phyloP scores from a whole-genome alignment of 495 filamentous ascomycete genomes.

The Cercophora sp. region DNA sequence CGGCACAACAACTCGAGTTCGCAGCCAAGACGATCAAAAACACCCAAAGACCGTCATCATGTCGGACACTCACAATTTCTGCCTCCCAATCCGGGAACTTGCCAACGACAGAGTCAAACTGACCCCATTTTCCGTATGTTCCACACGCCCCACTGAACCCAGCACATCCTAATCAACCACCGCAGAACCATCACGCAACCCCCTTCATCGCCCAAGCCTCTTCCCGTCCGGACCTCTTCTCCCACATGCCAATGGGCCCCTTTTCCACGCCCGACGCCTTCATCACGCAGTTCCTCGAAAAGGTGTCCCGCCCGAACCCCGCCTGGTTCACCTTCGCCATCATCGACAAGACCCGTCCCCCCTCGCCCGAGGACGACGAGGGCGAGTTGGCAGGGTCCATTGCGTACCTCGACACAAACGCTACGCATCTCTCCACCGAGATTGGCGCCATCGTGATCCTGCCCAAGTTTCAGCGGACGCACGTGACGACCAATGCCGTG shows the following conservation, averaged over 20 bases:
- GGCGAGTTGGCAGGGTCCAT: constrained; percentile 18
- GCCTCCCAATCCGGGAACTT: constrained; percentile 11
- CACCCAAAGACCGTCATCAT: neutral
- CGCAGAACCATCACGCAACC: constrained; percentile 9
- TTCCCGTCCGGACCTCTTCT: constrained; percentile 18
- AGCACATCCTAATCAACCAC: neutral
- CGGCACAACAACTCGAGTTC: no score
- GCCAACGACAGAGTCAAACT: constrained; percentile 18
- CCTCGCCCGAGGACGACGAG: constrained; percentile 14
- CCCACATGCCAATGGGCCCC: constrained; percentile 16
- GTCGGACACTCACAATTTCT: constrained; percentile 9
- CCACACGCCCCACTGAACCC: neutral
- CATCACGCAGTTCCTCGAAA: neutral
- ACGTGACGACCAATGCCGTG: constrained; percentile 30
- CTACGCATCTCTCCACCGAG: constrained; percentile 19
- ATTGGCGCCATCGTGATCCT: constrained; percentile 27
- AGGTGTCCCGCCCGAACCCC: neutral
- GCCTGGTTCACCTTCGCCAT: constrained; percentile 11
- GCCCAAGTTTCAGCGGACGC: constrained; percentile 26
- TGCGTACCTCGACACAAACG: constrained; percentile 12
- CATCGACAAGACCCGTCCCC: constrained; percentile 17
- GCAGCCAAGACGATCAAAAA: no score
- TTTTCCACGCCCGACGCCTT: constrained; percentile 11
- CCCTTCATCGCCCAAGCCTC: constrained; percentile 4
- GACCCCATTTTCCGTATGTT: constrained; percentile 10